These are phyloP conservation scores for Epichloe sibirici DNA, from an alignment of 2,329 filamentous ascomycete genomes.

Conservation along the genomic window DNA sequence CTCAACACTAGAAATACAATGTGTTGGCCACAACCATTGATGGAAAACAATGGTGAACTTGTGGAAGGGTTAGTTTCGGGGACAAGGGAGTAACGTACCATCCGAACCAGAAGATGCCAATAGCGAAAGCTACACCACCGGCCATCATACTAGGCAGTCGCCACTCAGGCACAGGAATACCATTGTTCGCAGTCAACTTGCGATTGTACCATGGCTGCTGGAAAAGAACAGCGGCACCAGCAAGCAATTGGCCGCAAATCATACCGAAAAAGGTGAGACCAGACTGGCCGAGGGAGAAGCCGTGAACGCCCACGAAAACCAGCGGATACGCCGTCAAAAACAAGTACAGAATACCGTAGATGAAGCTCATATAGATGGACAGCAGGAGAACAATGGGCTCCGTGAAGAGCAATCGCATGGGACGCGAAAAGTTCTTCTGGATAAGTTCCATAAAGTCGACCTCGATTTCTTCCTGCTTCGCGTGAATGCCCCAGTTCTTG, in stretches of 20 bases:
- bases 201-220: constrained; percentile 55
- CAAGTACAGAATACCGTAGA: constrained; percentile 69
- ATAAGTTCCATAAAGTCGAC: constrained; percentile 51
- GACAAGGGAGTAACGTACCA: constrained; percentile 32
- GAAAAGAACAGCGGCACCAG: constrained; percentile 49
- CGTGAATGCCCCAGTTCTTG: constrained; percentile 59
- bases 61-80: background rate
- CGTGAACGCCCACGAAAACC: constrained; percentile 63
- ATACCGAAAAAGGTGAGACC: constrained; percentile 81
- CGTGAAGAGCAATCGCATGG: constrained; percentile 50
- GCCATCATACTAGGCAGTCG: constrained; percentile 49
- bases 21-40: no score
- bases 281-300: constrained; percentile 54
- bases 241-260: constrained; percentile 59
- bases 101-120: constrained; percentile 66
- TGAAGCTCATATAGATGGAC: constrained; percentile 62
- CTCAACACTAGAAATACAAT: no score
- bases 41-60: no score
- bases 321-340: constrained; percentile 78
- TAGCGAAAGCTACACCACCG: constrained; percentile 47
- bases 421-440: constrained; percentile 54
- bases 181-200: constrained; percentile 56
- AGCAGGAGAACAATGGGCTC: constrained; percentile 59
- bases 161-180: constrained; percentile 53
- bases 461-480: constrained; percentile 61